Percentiles rank a stretch among this genome's conserved stretches.
phyloP scores from a whole-genome alignment of 2,329 filamentous ascomycete genomes.

The Aureobasidium sp. region DNA sequence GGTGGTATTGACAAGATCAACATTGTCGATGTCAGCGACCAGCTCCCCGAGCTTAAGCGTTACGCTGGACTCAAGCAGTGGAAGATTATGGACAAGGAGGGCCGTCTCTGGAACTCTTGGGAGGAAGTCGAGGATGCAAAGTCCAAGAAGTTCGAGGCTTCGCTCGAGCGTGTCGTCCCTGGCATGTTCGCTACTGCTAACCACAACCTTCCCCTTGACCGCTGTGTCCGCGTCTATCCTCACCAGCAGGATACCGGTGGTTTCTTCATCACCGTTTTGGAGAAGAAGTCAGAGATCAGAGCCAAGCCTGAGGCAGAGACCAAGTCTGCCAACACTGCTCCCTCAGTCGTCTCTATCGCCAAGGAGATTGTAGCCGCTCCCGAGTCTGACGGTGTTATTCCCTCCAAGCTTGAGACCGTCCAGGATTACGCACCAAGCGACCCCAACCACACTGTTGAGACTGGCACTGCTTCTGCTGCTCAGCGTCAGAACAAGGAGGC shows the following conservation, averaged over 20 bases:
- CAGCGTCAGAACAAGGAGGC: constrained; percentile 20
- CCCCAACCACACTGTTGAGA: constrained; percentile 10
- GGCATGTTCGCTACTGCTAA: constrained; percentile 71
- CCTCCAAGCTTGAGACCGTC: constrained; percentile 19
- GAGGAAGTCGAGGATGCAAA: constrained; percentile 67
- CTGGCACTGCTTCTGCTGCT: constrained; percentile 17
- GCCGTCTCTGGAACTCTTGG: constrained; percentile 72
- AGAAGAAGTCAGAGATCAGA: constrained; percentile 83
- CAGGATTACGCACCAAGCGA: constrained; percentile 25
- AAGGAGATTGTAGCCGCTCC: constrained; percentile 31
- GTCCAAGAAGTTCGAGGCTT: constrained; percentile 44
- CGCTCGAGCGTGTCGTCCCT: constrained; percentile 62
- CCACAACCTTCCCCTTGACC: constrained; percentile 66
- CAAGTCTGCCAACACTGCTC: constrained; percentile 27
- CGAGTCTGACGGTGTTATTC: constrained; percentile 22
- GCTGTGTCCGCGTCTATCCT: constrained; percentile 89
- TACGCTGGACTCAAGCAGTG: constrained; percentile 69
- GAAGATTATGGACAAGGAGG: constrained; percentile 85
- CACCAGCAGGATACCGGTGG: constrained; percentile 94
- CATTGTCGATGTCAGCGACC: constrained; percentile 73
- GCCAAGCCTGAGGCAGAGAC: constrained; percentile 59
- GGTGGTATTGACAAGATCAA: constrained; percentile 74
- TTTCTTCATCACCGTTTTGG: constrained; percentile 93
- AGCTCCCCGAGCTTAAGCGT: constrained; percentile 69
- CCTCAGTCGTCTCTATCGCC: constrained; percentile 24